Percentiles rank a stretch among this genome's conserved stretches.
These are phyloP conservation scores for Cystobasidiopsis lactophilus DNA, from an alignment of 768 basidiomycete species.

Conservation along the genomic window DNA sequence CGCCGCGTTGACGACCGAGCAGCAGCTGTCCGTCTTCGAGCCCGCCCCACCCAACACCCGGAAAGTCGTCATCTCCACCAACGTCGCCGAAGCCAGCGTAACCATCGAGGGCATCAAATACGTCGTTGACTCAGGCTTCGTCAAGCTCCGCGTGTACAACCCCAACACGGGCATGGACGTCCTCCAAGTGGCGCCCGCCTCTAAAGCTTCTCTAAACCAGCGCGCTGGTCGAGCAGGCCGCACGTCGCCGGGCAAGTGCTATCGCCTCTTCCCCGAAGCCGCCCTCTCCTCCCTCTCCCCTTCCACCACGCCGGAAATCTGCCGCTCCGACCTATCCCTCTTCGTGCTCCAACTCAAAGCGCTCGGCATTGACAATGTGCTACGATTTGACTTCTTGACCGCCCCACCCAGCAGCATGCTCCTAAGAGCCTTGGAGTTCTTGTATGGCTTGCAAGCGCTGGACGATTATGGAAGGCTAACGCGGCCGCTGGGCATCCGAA, in stretches of 20 bases:
- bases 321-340: slow-evolving; percentile 69
- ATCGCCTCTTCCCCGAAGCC: slow-evolving; percentile 59
- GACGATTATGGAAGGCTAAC: slow-evolving; percentile 52
- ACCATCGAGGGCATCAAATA: slow-evolving; percentile 90
- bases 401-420: slow-evolving; percentile 69
- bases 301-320: slow-evolving; percentile 70
- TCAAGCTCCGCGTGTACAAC: slow-evolving; percentile 88
- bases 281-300: slow-evolving; percentile 39
- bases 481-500: slow-evolving; percentile 53
- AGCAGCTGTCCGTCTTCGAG: slow-evolving; percentile 70
- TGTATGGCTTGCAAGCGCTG: slow-evolving; percentile 61
- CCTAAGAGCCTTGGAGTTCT: slow-evolving; percentile 59
- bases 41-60: slow-evolving; percentile 49
- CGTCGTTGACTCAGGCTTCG: slow-evolving; percentile 83
- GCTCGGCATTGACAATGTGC: slow-evolving; percentile 78
- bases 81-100: slow-evolving; percentile 93
- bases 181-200: slow-evolving; percentile 59
- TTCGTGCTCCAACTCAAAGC: slow-evolving; percentile 85
- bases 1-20: slow-evolving; percentile 66
- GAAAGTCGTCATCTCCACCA: slow-evolving; percentile 81
- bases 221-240: slow-evolving; percentile 86
- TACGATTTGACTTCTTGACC: slow-evolving; percentile 89
- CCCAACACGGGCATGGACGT: slow-evolving; percentile 66
- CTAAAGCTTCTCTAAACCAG: slow-evolving; percentile 72
- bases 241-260: slow-evolving; percentile 76